Percentiles rank a stretch among this genome's conserved stretches.
These are phyloP conservation scores for Luvunga scandens DNA, from an alignment of 345 rosid species.

Conservation along the genomic window DNA sequence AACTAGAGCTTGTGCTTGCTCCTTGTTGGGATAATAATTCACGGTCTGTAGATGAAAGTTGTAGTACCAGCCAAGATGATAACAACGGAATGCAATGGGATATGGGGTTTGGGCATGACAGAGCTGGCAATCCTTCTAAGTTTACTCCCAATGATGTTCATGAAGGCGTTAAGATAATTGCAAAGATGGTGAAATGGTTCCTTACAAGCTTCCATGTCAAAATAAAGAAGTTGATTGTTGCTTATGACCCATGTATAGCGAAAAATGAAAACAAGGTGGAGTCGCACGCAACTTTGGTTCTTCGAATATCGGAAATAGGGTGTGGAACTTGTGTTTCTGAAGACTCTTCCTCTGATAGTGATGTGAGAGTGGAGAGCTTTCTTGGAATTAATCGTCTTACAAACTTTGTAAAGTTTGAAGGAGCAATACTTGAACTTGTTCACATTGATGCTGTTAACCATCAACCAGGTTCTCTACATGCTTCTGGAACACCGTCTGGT, in stretches of 20 bases:
- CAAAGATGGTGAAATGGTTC: slow-evolving; percentile 91
- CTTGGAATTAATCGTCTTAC: slow-evolving; percentile 68
- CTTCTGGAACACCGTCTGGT: slow-evolving; percentile 20
- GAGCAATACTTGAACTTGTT: slow-evolving; percentile 78
- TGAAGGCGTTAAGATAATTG: slow-evolving; percentile 96
- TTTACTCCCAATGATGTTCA: slow-evolving; percentile 63
- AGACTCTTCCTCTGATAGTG: slow-evolving; percentile 32
- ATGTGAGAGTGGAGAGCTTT: slow-evolving; percentile 43
- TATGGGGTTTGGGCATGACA: slow-evolving; percentile 36
- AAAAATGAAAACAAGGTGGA: slow-evolving; percentile 29
- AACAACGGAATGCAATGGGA: slow-evolving; percentile 22
- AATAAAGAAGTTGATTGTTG: slow-evolving; percentile 71
- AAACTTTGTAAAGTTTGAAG: slow-evolving; percentile 74
- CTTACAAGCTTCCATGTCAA: slow-evolving; percentile 76
- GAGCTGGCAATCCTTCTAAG: slow-evolving; percentile 29
- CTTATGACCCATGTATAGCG: slow-evolving; percentile 60
- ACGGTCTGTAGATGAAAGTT: slow-evolving; percentile 28
- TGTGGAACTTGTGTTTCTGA: slow-evolving; percentile 78
- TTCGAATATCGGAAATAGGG: slow-evolving; percentile 63
- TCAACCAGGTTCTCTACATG: slow-evolving; percentile 23
- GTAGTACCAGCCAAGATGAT: slow-evolving; percentile 33
- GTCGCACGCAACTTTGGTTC: slow-evolving; percentile 47
- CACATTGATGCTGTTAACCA: slow-evolving; percentile 40
- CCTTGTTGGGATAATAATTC: slow-evolving; percentile 36
- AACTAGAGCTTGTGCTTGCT: slow-evolving; percentile 80